Conservation (phyloP, 1,284 basidiomycete genomes). For the Ustilago crameri region DNA sequence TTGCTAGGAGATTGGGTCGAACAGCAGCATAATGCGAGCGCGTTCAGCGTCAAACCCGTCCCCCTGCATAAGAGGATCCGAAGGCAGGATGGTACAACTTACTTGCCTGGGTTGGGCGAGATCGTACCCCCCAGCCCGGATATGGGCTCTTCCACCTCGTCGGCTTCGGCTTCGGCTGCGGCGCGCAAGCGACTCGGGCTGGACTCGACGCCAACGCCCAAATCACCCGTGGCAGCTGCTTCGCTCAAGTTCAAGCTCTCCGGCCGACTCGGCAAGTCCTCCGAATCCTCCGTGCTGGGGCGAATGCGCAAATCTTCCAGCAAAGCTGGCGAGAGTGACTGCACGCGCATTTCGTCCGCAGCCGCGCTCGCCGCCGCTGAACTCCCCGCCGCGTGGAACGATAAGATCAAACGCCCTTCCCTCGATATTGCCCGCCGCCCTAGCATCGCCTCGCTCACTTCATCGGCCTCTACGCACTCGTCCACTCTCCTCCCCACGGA, state of each 20-base stretch:
- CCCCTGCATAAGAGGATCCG: constrained; percentile 24
- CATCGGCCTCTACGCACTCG: neutral
- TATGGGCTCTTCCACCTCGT: neutral
- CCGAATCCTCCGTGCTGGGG: neutral
- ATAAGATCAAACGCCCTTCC: constrained; percentile 19
- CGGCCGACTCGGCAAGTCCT: too few species aligned
- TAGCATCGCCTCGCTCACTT: constrained; percentile 14
- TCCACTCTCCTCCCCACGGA: neutral
- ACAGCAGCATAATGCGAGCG: neutral
- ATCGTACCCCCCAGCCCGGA: constrained; percentile 38
- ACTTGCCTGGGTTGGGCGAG: constrained; percentile 37
- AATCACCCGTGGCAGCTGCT: neutral
- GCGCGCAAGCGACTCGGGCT: constrained; percentile 14
- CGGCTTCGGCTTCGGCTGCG: constrained; percentile 18
- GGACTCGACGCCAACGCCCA: constrained; percentile 1
- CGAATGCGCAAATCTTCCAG: constrained; percentile 23
- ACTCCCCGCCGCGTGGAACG: constrained; percentile 40
- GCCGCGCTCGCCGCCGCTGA: too few species aligned
- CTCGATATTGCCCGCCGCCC: constrained; percentile 27
- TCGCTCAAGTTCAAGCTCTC: too few species aligned
- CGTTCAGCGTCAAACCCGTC: constrained; percentile 24
- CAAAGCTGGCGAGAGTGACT: too few species aligned
- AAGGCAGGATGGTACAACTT: constrained; percentile 15
- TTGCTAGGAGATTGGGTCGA: constrained; percentile 42
- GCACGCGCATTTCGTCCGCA: too few species aligned